These are phyloP conservation scores for Gastrolobium villosum DNA, from an alignment of 306 rosid species.

Conservation along the genomic window DNA sequence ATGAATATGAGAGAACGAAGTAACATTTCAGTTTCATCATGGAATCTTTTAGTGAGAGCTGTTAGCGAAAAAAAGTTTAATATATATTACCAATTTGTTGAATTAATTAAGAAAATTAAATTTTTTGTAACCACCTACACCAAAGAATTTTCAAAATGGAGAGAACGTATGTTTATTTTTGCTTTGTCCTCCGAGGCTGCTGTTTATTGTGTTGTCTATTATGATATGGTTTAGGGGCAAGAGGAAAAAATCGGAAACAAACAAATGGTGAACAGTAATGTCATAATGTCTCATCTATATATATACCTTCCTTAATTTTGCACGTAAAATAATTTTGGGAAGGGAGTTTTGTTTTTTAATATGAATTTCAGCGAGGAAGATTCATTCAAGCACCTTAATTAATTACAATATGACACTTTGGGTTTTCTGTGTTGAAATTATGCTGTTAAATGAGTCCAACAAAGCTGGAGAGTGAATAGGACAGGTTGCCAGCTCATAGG, in stretches of 20 bases:
- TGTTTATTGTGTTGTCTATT: slow-evolving; percentile 38
- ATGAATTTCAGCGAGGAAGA: background rate
- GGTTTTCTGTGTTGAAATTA: slow-evolving; percentile 29
- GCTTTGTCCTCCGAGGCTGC: slow-evolving; percentile 51
- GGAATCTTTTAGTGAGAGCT: background rate
- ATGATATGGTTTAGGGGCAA: slow-evolving; percentile 1
- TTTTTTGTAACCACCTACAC: background rate
- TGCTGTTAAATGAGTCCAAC: slow-evolving; percentile 46
- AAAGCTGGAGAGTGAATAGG: slow-evolving; percentile 55
- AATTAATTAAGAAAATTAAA: background rate
- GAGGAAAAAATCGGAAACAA: slow-evolving; percentile 43
- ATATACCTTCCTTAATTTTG: background rate
- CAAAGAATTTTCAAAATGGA: slow-evolving; percentile 21
- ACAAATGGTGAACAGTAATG: slow-evolving; percentile 44
- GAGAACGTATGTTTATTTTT: slow-evolving; percentile 38
- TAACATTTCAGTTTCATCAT: slow-evolving; percentile 21
- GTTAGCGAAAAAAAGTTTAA: background rate
- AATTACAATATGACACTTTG: background rate
- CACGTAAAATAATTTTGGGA: slow-evolving; percentile 20
- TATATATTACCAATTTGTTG: slow-evolving; percentile 17
- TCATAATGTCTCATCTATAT: background rate
- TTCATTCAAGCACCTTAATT: background rate
- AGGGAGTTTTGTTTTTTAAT: background rate
- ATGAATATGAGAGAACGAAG: background rate
- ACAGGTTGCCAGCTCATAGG: background rate